Conservation (phyloP, 2,329 filamentous ascomycete species). For the Plenodomus biglobosus region DNA sequence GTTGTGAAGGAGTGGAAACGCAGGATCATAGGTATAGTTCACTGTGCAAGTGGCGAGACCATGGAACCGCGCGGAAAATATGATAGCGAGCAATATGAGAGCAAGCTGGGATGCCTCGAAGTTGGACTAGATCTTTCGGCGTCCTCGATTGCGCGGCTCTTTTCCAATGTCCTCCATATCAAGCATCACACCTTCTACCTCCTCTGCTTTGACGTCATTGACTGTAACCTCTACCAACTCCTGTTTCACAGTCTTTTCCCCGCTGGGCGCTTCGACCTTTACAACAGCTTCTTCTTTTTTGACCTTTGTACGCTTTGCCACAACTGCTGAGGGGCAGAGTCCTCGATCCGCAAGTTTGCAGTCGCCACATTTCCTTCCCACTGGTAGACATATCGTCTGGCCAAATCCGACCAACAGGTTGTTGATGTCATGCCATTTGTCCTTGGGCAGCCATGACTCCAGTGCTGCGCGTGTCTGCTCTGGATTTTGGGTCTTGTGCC, state of each 20-base stretch:
- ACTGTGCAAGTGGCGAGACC: too few species aligned
- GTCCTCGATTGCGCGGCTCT: conserved; percentile 4
- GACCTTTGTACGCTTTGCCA: conserved; percentile 54
- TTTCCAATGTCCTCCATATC: conserved; percentile 42
- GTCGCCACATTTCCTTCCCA: conserved; percentile 78
- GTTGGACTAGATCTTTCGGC: background rate
- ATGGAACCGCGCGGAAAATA: too few species aligned
- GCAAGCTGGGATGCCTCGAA: too few species aligned
- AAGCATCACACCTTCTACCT: conserved; percentile 20
- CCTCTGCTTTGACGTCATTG: conserved; percentile 31
- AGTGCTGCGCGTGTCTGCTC: conserved; percentile 78
- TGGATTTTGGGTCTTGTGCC: conserved; percentile 78
- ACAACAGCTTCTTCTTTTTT: conserved; percentile 47
- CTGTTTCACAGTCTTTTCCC: conserved; percentile 31
- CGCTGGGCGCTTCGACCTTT: conserved; percentile 41
- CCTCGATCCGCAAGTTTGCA: conserved; percentile 77
- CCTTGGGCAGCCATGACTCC: conserved; percentile 78
- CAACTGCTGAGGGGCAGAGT: conserved; percentile 64
- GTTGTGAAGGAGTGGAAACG: too few species aligned
- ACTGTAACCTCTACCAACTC: conserved; percentile 15
- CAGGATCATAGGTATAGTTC: too few species aligned
- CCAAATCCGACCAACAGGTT: conserved; percentile 84
- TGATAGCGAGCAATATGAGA: too few species aligned
- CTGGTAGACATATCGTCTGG: conserved; percentile 80
- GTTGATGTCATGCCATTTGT: conserved; percentile 92